These are phyloP conservation scores for Lentinula boryana DNA, from an alignment of 768 basidiomycete genomes.

Conservation along the genomic window DNA sequence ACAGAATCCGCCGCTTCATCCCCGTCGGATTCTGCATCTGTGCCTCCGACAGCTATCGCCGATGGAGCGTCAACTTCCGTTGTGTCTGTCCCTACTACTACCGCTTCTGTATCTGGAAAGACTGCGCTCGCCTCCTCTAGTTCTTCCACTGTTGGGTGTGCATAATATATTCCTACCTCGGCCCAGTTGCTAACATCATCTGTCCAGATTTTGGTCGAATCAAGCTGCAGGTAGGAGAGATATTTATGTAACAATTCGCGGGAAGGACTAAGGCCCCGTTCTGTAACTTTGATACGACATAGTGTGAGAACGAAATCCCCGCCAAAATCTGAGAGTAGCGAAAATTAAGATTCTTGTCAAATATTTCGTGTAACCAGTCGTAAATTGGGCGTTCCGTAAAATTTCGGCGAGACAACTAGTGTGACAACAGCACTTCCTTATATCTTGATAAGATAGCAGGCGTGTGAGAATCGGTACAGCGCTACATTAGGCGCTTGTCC, in stretches of 20 bases:
- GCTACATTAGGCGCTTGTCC: too few relatives aligned
- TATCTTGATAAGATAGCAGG: too few relatives aligned
- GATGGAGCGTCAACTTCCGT: neutral
- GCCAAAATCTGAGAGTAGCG: too few relatives aligned
- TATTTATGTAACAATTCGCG: neutral
- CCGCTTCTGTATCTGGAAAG: neutral
- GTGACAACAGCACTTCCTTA: too few relatives aligned
- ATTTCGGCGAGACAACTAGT: too few relatives aligned
- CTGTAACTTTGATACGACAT: too few relatives aligned
- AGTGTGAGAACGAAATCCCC: too few relatives aligned
- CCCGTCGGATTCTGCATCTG: neutral
- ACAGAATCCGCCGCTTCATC: neutral
- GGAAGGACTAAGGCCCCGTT: neutral
- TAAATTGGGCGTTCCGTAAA: too few relatives aligned
- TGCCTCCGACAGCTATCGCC: neutral
- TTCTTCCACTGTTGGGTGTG: neutral
- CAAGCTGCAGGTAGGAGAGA: conserved; percentile 4
- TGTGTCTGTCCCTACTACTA: neutral
- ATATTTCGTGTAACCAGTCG: too few relatives aligned
- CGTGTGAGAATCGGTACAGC: too few relatives aligned
- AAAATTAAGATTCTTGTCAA: too few relatives aligned
- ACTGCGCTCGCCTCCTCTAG: neutral
- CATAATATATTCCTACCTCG: neutral
- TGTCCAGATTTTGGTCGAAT: conserved; percentile 5
- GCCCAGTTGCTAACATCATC: neutral